These are phyloP conservation scores for Babesia ovata DNA, from an alignment of 169 alveolate genomes.

Conservation along the genomic window DNA sequence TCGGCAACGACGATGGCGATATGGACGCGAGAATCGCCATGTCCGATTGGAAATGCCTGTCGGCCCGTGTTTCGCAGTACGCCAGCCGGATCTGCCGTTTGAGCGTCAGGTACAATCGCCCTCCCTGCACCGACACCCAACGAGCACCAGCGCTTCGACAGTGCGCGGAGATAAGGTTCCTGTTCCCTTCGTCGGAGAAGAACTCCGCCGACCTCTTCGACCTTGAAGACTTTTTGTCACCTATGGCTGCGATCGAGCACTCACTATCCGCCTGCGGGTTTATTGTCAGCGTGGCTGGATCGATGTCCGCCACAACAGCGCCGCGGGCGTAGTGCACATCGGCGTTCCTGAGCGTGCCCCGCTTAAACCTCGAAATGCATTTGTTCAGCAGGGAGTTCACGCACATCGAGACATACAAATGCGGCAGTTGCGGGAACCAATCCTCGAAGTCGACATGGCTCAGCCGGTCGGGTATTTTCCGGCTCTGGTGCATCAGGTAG, in stretches of 20 bases:
- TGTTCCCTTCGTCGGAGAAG: not conserved
- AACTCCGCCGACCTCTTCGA: not conserved
- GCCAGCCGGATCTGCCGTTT: constrained; percentile 25
- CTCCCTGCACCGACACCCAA: not conserved
- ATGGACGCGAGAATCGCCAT: constrained; percentile 1
- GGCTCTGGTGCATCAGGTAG: constrained; percentile 17
- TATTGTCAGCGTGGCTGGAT: not conserved
- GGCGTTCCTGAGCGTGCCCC: constrained; percentile 1
- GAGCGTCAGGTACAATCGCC: not conserved
- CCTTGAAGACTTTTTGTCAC: too few species aligned
- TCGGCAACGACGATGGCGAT: not conserved
- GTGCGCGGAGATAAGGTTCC: too few species aligned
- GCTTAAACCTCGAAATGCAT: constrained; percentile 1
- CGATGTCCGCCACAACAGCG: not conserved
- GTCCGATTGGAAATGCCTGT: not conserved
- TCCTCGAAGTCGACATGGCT: constrained; percentile 42
- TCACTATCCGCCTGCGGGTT: not conserved
- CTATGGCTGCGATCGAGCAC: not conserved
- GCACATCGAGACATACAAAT: constrained; percentile 27
- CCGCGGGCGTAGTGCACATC: constrained; percentile 3
- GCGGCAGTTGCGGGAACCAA: constrained; percentile 58
- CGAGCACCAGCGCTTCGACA: not conserved
- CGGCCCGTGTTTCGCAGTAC: not conserved
- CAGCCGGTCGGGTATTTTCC: constrained; percentile 14
- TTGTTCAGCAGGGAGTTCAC: constrained; percentile 12